Percentiles rank a stretch among this genome's conserved stretches.
Evolutionary conservation across 768 basidiomycete species (phyloP).

Genomic region (Lentinula guzmanii): DNA sequence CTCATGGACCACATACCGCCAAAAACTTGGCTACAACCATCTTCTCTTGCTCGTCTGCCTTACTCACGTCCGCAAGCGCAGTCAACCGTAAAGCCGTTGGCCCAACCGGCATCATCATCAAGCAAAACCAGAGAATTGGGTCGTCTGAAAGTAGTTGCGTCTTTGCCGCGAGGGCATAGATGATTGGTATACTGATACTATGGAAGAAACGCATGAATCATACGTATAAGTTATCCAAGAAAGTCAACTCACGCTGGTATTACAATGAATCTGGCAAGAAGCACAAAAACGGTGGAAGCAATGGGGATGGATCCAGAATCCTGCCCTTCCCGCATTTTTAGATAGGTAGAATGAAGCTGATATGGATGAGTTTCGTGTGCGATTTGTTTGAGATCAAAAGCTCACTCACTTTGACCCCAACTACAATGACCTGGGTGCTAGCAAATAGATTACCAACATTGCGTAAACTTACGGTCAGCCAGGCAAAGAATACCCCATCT

Average conservation of each 20-base stretch:
- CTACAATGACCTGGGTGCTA: neutral
- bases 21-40: conserved; percentile 4
- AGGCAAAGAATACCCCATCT: neutral
- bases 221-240: neutral
- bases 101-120: conserved; percentile 7
- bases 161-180: neutral
- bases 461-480: conserved; percentile 3
- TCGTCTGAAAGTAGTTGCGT: neutral
- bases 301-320: neutral
- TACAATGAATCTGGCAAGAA: neutral
- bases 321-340: neutral
- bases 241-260: neutral
- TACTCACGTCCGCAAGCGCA: neutral
- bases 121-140: neutral
- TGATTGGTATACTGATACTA: conserved; percentile 3
- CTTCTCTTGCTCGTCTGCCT: neutral
- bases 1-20: neutral
- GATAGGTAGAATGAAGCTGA: neutral
- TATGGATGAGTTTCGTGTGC: too few species aligned
- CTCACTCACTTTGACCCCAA: neutral
- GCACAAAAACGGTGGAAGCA: neutral
- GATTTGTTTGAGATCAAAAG: neutral
- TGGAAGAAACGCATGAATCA: neutral
- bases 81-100: neutral
- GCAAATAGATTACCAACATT: conserved; percentile 6